Base-by-base conservation (phyloP, 2,329 filamentous ascomycete genomes). In the Fusarium sp. region DNA sequence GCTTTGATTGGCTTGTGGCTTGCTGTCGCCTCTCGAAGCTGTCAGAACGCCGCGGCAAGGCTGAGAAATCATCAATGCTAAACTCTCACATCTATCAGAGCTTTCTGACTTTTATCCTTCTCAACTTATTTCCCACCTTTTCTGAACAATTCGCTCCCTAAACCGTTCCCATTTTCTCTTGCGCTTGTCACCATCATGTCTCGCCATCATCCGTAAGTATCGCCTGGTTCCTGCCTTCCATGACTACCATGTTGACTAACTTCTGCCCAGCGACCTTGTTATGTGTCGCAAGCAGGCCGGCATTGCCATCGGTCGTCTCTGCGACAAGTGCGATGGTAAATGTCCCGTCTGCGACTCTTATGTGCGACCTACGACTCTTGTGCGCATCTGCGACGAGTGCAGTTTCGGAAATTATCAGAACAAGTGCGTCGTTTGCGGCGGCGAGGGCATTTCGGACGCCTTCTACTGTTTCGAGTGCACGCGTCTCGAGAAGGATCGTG, bases 391-490 rank as follows among this genome's bases (percentile, higher is more conserved):
- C 86, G 96, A 99, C 85, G 96, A 99, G 84, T 99, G 96, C 87
- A 95, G 93, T 79, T 99, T 99, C 81, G 96, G 96, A 78, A 99
- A 99, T 87, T 99, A 98, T 86, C 96, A 98, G 84, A 99, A 99
- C 86, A 99, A 99, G 82, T 99, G 96, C 80, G 94, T 99, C 73
- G 96, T 99, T 43, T 99, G 96, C 82, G 96, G 96, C 79, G 96
- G 96, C 75, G 96, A 98, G 83, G 96, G 96, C 31, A 99, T 99
- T 79, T 96, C 92, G 34, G 96, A 99, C 80, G 96, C 96, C 50
- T 98, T 98, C 82, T 99, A 99, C 85, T 99, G 96, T 86, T 98
- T 98, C 78, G 96, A 99, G 83, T 99, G 96, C 80, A 99, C 96
- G 62, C 88, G 96, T 9, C 84, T 99, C 17, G 96, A 99, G 80